Percentiles rank a stretch among this genome's conserved stretches.
Conservation (phyloP, 2,329 filamentous ascomycete genomes). For the Arthrobotrys iridis region DNA sequence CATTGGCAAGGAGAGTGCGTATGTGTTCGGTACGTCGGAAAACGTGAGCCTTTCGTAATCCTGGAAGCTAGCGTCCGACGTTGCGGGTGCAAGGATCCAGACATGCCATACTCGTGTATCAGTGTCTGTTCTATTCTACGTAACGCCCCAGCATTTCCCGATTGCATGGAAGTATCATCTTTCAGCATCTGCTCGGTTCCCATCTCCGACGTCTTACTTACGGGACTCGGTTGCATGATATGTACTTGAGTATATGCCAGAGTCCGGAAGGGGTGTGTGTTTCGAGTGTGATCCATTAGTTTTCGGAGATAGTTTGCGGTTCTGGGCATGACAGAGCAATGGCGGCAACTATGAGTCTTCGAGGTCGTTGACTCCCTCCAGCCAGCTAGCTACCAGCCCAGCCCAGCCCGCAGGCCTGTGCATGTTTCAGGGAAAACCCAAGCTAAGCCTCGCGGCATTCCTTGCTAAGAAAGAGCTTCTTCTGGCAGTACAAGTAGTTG, state of each 20-base stretch:
- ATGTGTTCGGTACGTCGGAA: neutral
- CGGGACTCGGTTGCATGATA: too few relatives aligned
- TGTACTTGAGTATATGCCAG: too few relatives aligned
- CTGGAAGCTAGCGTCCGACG: neutral
- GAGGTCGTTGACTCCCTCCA: slow-evolving; percentile 1
- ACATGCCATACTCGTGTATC: too few relatives aligned
- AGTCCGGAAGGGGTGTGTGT: too few relatives aligned
- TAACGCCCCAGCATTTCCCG: neutral
- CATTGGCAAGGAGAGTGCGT: too few relatives aligned
- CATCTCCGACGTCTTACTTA: too few relatives aligned
- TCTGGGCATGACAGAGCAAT: neutral
- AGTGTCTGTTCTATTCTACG: too few relatives aligned
- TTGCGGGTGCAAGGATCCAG: neutral
- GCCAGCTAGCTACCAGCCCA: too few relatives aligned
- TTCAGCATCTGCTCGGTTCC: too few relatives aligned
- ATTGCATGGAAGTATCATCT: too few relatives aligned
- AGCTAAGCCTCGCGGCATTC: slow-evolving; percentile 52
- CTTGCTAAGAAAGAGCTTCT: slow-evolving; percentile 34
- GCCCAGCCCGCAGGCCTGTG: slow-evolving; percentile 1
- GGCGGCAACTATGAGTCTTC: slow-evolving; percentile 23
- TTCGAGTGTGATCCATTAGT: too few relatives aligned
- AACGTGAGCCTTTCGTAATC: neutral
- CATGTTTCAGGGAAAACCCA: slow-evolving; percentile 35
- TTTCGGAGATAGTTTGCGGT: neutral
- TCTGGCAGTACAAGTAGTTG: slow-evolving; percentile 4